phyloP scores from a whole-genome alignment of 441 rosid species.

The Brassica balearica region DNA sequence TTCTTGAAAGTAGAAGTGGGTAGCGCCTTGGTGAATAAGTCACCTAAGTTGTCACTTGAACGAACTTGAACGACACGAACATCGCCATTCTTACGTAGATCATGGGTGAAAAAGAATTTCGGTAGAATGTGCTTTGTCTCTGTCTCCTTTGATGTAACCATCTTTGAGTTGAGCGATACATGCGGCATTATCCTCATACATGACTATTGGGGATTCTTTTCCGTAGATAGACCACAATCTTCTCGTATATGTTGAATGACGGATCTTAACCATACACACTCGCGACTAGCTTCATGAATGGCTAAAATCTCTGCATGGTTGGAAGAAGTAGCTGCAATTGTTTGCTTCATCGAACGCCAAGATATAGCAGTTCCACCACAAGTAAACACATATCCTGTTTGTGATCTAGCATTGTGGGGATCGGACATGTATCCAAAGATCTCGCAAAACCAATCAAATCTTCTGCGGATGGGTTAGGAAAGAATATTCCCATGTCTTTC shows the following conservation, averaged over 20 bases:
- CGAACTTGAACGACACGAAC: background rate
- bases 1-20: background rate
- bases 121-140: too few species aligned
- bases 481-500: background rate
- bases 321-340: background rate
- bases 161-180: background rate
- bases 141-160: too few species aligned
- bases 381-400: background rate
- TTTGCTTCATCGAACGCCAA: background rate
- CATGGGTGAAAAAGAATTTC: too few species aligned
- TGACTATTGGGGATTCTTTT: background rate
- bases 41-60: background rate
- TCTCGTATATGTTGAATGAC: background rate
- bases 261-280: background rate
- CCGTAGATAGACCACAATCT: background rate
- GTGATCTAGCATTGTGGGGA: background rate
- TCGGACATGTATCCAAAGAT: background rate
- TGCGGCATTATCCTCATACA: background rate
- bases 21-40: background rate
- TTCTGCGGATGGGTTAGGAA: background rate
- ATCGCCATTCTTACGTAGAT: background rate
- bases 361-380: background rate
- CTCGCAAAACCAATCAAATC: background rate
- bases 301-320: background rate
- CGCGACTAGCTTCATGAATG: background rate